Percentiles rank a stretch among this genome's conserved stretches.
Conservation (phyloP, 2,329 filamentous ascomycete species). For the Aspergillus aculeatus region DNA sequence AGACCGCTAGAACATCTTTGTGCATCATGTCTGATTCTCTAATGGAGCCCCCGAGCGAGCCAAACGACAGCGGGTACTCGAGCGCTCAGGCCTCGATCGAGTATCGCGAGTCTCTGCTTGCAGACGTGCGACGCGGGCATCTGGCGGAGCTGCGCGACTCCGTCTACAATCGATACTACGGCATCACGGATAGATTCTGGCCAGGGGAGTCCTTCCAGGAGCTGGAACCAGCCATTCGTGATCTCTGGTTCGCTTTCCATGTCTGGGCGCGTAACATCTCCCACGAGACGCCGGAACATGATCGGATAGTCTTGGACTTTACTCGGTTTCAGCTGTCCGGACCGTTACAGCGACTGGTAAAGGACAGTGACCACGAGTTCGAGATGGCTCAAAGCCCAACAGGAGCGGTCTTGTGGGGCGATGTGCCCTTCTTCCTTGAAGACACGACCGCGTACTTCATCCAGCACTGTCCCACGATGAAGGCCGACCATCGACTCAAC, state of each 20-base stretch:
- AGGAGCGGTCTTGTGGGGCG: not conserved
- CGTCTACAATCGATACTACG: not conserved
- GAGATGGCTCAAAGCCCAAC: no score
- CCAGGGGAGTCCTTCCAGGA: not conserved
- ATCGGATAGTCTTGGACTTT: no score
- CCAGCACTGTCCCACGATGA: not conserved
- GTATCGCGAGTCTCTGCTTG: not conserved
- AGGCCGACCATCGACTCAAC: not conserved
- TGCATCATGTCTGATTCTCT: not conserved
- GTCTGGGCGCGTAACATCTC: no score
- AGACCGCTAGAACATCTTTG: not conserved
- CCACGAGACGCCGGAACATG: no score
- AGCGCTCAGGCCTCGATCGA: not conserved
- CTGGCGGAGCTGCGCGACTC: not conserved
- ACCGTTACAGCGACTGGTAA: no score
- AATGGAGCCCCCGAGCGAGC: not conserved
- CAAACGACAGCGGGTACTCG: not conserved
- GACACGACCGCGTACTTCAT: not conserved
- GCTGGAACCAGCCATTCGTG: not conserved
- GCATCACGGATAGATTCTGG: not conserved
- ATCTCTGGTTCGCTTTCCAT: not conserved
- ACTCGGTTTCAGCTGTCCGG: no score
- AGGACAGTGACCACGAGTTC: no score
- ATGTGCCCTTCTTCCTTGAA: not conserved
- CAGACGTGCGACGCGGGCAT: not conserved